Percentiles rank a stretch among this genome's conserved stretches.
phyloP scores from a whole-genome alignment of 306 rosid species.

The Rubus idaeus region DNA sequence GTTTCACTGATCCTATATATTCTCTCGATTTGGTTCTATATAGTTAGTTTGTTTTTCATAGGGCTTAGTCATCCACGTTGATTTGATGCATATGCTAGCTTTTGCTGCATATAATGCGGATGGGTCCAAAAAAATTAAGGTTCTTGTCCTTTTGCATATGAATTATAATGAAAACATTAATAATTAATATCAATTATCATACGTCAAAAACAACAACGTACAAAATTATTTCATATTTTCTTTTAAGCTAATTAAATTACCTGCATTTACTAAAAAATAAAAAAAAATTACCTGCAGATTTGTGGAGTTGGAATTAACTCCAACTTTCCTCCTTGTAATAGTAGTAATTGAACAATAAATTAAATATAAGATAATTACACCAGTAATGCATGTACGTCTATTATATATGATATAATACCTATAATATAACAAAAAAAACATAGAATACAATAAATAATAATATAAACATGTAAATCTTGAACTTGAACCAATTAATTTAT shows the following conservation, averaged over 20 bases:
- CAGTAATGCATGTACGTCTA: not conserved
- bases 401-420: not conserved
- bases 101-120: not conserved
- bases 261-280: not conserved
- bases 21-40: too few relatives aligned
- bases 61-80: not conserved
- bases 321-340: too few relatives aligned
- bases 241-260: not conserved
- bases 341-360: not conserved
- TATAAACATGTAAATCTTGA: not conserved
- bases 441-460: not conserved
- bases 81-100: not conserved
- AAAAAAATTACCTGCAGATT: not conserved
- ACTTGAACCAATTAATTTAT: not conserved
- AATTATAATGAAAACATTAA: not conserved
- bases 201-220: not conserved
- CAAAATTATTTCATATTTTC: not conserved
- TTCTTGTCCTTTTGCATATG: not conserved
- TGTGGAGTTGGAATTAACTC: not conserved
- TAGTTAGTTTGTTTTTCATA: too few relatives aligned
- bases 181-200: not conserved
- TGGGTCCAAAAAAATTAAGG: not conserved
- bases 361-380: not conserved
- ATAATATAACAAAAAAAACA: not conserved
- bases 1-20: too few relatives aligned